These are phyloP conservation scores for Sclerotinia glacialis DNA, from an alignment of 2,329 filamentous ascomycete genomes.

Conservation along the genomic window DNA sequence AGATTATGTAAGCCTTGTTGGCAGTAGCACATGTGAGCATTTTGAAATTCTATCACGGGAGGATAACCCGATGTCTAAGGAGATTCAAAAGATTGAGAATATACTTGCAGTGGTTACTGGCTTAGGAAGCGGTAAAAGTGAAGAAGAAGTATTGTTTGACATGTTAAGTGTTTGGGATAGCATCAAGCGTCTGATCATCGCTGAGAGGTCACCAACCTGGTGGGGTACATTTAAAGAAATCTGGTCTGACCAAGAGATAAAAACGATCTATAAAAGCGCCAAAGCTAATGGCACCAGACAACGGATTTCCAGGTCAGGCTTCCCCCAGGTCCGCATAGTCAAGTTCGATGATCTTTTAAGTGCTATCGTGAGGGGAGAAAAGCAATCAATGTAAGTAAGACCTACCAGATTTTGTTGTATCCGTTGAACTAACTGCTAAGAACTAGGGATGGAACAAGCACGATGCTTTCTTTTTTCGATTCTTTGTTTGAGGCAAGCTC, in stretches of 20 bases:
- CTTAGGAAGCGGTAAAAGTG: background rate
- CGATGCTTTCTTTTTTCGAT: conserved; percentile 8
- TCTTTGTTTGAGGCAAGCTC: conserved; percentile 8
- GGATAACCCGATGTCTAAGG: background rate
- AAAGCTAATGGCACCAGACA: background rate
- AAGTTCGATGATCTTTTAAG: conserved; percentile 14
- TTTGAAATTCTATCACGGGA: background rate
- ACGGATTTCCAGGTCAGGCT: background rate
- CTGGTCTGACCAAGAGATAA: conserved; percentile 15
- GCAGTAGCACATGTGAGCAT: background rate
- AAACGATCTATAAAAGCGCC: background rate
- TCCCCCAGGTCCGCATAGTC: conserved; percentile 12
- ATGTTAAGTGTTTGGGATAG: background rate
- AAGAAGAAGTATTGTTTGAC: background rate
- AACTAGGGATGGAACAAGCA: background rate
- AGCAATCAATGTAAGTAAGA: background rate
- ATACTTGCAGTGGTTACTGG: background rate
- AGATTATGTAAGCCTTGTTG: conserved; percentile 11
- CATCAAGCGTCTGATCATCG: background rate
- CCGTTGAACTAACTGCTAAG: background rate
- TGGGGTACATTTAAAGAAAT: conserved; percentile 20
- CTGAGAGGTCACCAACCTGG: conserved; percentile 13
- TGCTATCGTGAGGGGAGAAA: background rate
- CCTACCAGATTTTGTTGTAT: background rate
- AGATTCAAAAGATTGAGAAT: conserved; percentile 11